Evolutionary conservation across 2,329 filamentous ascomycete genomes (phyloP), one percentile per base, ranked within the genome.

Genomic region (Ilyonectria destructans): DNA sequence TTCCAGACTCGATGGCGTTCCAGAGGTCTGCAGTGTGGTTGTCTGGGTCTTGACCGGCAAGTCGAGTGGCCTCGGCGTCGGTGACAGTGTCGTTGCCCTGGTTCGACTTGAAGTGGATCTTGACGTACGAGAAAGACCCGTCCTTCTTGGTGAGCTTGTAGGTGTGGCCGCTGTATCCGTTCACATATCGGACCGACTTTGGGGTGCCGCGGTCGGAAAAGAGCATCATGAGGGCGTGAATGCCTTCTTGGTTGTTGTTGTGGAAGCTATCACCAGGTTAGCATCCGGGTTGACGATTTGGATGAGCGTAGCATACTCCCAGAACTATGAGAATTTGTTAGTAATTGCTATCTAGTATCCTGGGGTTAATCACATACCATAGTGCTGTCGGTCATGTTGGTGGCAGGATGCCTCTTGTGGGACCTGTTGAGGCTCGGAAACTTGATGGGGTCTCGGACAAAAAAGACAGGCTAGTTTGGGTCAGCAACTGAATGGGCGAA

Each of bases 401-500:
- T 94, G 69, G 89, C 86, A 1, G 93, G 92, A 80, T 95, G 87
- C 51, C 92, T 88, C 85, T 94, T 94, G 81, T 95, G 93, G 5
- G 91, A 93, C 82, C 93, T 91, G 71, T 93, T 94, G 80, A 94
- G 91, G 75, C 91, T 83, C 29, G 92, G 92, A 82, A 94, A 95
- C 79, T 94, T 94, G 77, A 88, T 86, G 2, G 92, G 91, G 73
- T 95, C 92, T 45, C 92, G 87, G 35, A 95, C 77, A 84, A 95
- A 95, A 85, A 95, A 95, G 19, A 94, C 86, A 1, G 92, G 92
- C 0, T 71, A 4, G 10, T 4, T 1, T 21, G 2, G 1, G 21
- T 65, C 35, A 60, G 56, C 5, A 23, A 21, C 9, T 3, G 46
- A 10, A 35, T 13, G 5, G 7, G 26, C 9, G 19, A 40, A 15